These are phyloP conservation scores for Boletus sp. DNA, from an alignment of 768 basidiomycete species.

Conservation along the genomic window DNA sequence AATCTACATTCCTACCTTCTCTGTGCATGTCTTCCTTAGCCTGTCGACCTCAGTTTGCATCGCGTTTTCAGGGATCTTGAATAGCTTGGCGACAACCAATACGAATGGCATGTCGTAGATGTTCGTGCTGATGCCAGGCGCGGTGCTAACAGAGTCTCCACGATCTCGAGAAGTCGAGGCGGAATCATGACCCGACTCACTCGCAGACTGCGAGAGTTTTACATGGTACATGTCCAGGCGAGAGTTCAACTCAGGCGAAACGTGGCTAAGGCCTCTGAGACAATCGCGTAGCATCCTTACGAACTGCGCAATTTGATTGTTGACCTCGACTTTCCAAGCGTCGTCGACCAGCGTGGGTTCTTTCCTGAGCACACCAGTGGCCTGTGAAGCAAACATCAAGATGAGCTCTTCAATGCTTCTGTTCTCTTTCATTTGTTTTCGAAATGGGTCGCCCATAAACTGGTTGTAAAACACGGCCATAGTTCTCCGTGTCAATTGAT, in stretches of 20 bases:
- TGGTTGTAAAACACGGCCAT: conserved; percentile 93
- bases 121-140: conserved; percentile 40
- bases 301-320: conserved; percentile 88
- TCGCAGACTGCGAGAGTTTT: conserved; percentile 67
- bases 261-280: conserved; percentile 67
- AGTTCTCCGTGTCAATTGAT: conserved; percentile 84
- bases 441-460: conserved; percentile 81
- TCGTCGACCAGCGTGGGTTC: conserved; percentile 81
- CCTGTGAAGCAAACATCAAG: conserved; percentile 90
- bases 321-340: conserved; percentile 90
- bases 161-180: conserved; percentile 57
- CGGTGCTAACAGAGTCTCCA: conserved; percentile 43
- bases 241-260: conserved; percentile 77
- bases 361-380: conserved; percentile 85
- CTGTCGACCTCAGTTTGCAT: conserved; percentile 74
- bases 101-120: conserved; percentile 81
- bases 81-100: conserved; percentile 62
- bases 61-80: conserved; percentile 68
- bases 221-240: conserved; percentile 82
- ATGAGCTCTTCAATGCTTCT: conserved; percentile 98
- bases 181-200: conserved; percentile 68
- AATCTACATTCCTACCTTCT: conserved; percentile 51
- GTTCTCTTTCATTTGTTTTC: conserved; percentile 91
- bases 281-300: conserved; percentile 83
- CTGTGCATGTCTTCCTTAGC: conserved; percentile 62